Evolutionary conservation across 2,329 filamentous ascomycete genomes (phyloP), one percentile per base, ranked within the genome.

Genomic region (Fusarium pseudocircinatum): DNA sequence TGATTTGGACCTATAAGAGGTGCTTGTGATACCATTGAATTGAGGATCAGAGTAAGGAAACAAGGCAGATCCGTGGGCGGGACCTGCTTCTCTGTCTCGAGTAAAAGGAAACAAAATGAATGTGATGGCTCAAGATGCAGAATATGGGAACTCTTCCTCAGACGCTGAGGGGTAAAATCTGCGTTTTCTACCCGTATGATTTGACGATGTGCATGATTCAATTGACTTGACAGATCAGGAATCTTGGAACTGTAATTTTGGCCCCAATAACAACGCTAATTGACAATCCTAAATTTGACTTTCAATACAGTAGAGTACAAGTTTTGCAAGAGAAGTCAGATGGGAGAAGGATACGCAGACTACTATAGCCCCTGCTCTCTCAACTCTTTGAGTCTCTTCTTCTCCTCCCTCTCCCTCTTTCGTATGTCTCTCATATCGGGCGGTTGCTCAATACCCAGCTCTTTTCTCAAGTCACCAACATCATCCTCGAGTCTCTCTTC

Each of bases 401-500:
- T 91, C 84, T 92, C 89, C 77, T 91, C 90, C 75, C 90, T 88
- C 74, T 94, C 90, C 79, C 86, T 86, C 83, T 88, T 92, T 75
- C 96, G 87, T 54, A 96, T 94, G 32, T 89, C 88, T 77, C 96
- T 88, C 83, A 98, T 84, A 82, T 98, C 95, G 13, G 95, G 94
- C 40, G 96, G 96, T 79, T 90, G 90, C 85, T 98, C 94, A 61
- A 99, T 95, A 5, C 94, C 92, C 77, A 99, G 81, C 80, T 95
- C 88, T 9, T 79, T 82, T 73, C 96, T 88, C 80, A 99, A 80
- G 73, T 92, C 93, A 58, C 90, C 87, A 32, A 97, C 94, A 82
- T 97, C 92, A 64, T 91, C 93, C 84, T 95, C 92, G 75, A 99
- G 83, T 84, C 96, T 89, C 85, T 98, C 94, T 83, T 99, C 96